These are phyloP conservation scores for Populus davidiana DNA, from an alignment of 345 rosid species.

Conservation along the genomic window DNA sequence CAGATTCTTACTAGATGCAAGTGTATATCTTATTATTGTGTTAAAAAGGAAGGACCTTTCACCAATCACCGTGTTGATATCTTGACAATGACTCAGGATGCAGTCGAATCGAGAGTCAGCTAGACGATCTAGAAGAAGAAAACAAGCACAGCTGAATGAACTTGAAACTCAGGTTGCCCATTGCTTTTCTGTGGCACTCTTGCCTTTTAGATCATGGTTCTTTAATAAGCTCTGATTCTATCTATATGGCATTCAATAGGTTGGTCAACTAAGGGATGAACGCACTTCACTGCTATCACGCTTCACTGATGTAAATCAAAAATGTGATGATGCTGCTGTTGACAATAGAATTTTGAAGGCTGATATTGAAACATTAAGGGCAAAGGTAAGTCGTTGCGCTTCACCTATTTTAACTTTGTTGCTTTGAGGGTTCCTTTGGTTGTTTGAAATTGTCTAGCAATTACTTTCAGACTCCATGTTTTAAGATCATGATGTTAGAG, in stretches of 20 bases:
- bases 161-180: conserved; percentile 77
- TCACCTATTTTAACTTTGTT: not conserved
- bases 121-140: conserved; percentile 92
- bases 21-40: not conserved
- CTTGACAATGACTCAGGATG: conserved; percentile 57
- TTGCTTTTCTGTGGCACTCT: not conserved
- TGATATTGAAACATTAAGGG: conserved; percentile 85
- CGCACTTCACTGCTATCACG: conserved; percentile 64
- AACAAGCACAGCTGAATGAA: conserved; percentile 81
- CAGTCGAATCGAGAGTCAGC: conserved; percentile 98
- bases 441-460: not conserved
- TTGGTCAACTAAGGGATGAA: conserved; percentile 74
- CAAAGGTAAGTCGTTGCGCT: conserved; percentile 50
- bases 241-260: conserved; percentile 40
- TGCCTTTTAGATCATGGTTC: conserved; percentile 2
- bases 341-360: conserved; percentile 92
- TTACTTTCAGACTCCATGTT: not conserved
- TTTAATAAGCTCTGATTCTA: conserved; percentile 5
- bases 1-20: conserved; percentile 1
- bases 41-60: not conserved
- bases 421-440: not conserved
- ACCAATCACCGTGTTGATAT: conserved; percentile 7
- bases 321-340: conserved; percentile 75
- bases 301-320: conserved; percentile 65
- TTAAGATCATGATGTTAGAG: not conserved